Evolutionary conservation across 768 basidiomycete species (phyloP).

Genomic region (Serendipita vermifera): DNA sequence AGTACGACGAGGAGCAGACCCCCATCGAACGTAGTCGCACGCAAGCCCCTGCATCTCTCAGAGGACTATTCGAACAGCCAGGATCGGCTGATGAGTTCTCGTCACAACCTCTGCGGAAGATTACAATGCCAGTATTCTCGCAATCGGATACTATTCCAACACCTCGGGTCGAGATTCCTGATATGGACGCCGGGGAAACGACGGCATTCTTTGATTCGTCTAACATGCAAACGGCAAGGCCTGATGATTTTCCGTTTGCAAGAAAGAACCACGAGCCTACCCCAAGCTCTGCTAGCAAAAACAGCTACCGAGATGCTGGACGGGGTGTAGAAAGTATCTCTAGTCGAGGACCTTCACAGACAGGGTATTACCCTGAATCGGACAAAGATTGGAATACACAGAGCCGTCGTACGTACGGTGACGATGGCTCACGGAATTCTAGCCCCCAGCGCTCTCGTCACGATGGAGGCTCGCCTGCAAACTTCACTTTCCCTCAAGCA

Average conservation of each 20-base stretch:
- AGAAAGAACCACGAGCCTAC: too few species aligned
- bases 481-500: slow-evolving; percentile 28
- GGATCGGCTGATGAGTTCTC: background rate
- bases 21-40: background rate
- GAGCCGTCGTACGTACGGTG: background rate
- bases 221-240: slow-evolving; percentile 13
- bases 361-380: background rate
- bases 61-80: background rate
- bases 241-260: slow-evolving; percentile 24
- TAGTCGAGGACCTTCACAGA: background rate
- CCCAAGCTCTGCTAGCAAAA: background rate
- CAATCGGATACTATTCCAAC: background rate
- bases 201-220: slow-evolving; percentile 17
- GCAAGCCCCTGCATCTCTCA: background rate
- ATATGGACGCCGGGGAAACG: background rate
- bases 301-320: background rate
- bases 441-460: slow-evolving; percentile 9
- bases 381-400: background rate
- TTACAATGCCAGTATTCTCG: background rate
- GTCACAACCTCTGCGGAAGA: background rate
- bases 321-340: background rate
- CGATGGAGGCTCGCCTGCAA: slow-evolving; percentile 20
- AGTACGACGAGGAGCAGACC: slow-evolving; percentile 13
- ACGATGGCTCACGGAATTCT: slow-evolving; percentile 7
- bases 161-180: background rate